Conservation (phyloP, 257 asterid genomes). For the Salvia hispanica region DNA sequence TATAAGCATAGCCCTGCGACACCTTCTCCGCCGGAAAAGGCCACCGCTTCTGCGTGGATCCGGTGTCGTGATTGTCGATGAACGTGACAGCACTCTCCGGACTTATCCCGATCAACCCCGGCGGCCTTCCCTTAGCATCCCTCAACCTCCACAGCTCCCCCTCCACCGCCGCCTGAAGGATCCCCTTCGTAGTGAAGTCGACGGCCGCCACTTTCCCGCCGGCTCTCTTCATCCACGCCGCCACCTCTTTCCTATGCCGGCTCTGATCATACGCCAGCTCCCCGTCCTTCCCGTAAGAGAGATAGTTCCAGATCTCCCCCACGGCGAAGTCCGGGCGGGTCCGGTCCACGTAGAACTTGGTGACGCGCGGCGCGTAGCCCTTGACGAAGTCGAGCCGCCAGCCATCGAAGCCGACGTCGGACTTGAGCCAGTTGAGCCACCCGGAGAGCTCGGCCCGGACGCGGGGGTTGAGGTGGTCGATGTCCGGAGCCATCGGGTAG, state of each 20-base stretch:
- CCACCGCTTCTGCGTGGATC: constrained; percentile 68
- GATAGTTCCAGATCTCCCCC: constrained; percentile 62
- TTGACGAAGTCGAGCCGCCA: constrained; percentile 77
- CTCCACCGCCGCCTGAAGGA: constrained; percentile 71
- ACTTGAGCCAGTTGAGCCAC: constrained; percentile 92
- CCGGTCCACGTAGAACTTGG: constrained; percentile 59
- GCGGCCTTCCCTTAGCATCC: constrained; percentile 61
- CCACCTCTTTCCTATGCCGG: constrained; percentile 50
- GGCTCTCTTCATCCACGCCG: constrained; percentile 45
- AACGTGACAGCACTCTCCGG: constrained; percentile 77
- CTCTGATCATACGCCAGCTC: constrained; percentile 59
- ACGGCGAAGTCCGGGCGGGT: constrained; percentile 74
- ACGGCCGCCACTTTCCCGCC: constrained; percentile 66
- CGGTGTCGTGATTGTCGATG: constrained; percentile 85
- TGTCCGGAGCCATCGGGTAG: constrained; percentile 58
- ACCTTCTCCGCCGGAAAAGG: constrained; percentile 83
- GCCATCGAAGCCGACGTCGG: constrained; percentile 73
- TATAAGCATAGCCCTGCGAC: constrained; percentile 77
- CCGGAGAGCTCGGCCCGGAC: constrained; percentile 71
- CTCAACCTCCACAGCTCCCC: constrained; percentile 77
- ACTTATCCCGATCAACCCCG: constrained; percentile 71
- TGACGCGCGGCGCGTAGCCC: constrained; percentile 61
- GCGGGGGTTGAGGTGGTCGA: constrained; percentile 68
- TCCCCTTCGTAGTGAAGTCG: constrained; percentile 82
- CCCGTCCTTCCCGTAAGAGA: constrained; percentile 41